Base-by-base conservation (phyloP, 371 early-diverging fungal species). In the Apophysomyces elegans region DNA sequence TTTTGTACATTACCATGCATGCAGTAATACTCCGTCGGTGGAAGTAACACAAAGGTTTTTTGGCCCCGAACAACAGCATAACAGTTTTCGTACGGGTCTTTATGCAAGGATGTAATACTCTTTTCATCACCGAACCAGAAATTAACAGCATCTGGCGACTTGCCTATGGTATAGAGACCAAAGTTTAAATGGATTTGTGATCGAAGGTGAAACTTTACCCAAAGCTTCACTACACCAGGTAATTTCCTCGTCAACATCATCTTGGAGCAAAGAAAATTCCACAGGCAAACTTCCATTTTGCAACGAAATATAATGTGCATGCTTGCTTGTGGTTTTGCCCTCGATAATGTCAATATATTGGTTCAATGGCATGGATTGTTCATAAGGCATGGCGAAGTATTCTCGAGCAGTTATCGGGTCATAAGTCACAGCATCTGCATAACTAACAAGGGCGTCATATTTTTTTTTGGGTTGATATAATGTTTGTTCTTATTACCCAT, bases 31-130 rank as follows among this genome's bases (percentile, higher is more conserved):
- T 90, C 90, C n/a, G 88, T 74, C 1, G 91, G 93, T 7, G 91
- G 91, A 37, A 85, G 84, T 47, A 93, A 67, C 0, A 86, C 78
- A 77, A 93, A 93, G 1, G 85, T 86, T 68, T 93, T 93, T 54
- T 72, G 66, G 35, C 93, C 93, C 14, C 88, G 74, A 5, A 91
- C 70, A 4, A 92, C 93, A 9, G 84, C 86, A 68, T 92, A 93
- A 8, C 91, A 83, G 61, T 93, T 93, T 64, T 93, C 93, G 67
- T 93, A 93, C 7, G 88, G 91, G 69, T 91, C 92, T 65, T 91
- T 93, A 71, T 93, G 93, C n/a, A 88, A 62, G 0, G 90, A 88
- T 0, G 93, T 91, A 0, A 76, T 74, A 26, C 91, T 85, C 36
- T 80, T 68, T 12, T 77, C 75, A 54, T 84, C 78, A 2, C 93